Base-by-base conservation (phyloP, 495 filamentous ascomycete genomes). In the Xanthoparmelia taractica region DNA sequence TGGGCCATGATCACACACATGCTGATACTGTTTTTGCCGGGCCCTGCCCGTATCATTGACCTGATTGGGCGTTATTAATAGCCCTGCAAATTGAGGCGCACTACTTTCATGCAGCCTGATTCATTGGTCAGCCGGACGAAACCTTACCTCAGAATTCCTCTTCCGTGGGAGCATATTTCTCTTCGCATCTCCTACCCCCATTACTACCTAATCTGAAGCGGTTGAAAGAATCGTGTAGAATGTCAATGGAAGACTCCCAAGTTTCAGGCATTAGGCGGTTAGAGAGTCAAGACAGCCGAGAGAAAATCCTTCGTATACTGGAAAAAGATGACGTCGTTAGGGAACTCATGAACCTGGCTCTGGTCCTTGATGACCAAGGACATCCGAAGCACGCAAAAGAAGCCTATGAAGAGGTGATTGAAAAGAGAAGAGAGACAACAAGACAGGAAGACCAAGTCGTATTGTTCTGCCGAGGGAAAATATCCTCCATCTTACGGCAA, bases 391-490 rank as follows among this genome's bases (percentile, higher is more conserved):
- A n/a, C 18, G 54, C 54, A 31, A 23, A 57, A 57, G 6, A 57
- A 37, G 54, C 25, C 29, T 57, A 57, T 18, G 23, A 57, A 57
- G 31, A 57, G 54, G 54, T 57, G 31, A 57, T 57, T 8, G 8
- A 31, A 31, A 57, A 57, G 54, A 57, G 54, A 57, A 36, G 34
- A 36, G 31, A 57, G 54, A 31, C 36, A 17, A 17, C 17, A 37
- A 31, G 54, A 57, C 54, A 33, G 29, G 23, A n/a, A 31, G 54
- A 57, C 31, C 31, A 29, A 37, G 54, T 57, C 36, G 2, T 33
- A 27, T 57, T 57, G 11, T 57, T 57, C 54, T 57, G 54, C 31
- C 31, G 31, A 57, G 54, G 54, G 20, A 57, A 37, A 57, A n/a
- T 57, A 18, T 57, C 54, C 54, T 57, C 31, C 23, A 29, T 57